Percentiles rank a stretch among this genome's conserved stretches.
phyloP scores from a whole-genome alignment of 768 basidiomycete species.

The Boletales sp. region DNA sequence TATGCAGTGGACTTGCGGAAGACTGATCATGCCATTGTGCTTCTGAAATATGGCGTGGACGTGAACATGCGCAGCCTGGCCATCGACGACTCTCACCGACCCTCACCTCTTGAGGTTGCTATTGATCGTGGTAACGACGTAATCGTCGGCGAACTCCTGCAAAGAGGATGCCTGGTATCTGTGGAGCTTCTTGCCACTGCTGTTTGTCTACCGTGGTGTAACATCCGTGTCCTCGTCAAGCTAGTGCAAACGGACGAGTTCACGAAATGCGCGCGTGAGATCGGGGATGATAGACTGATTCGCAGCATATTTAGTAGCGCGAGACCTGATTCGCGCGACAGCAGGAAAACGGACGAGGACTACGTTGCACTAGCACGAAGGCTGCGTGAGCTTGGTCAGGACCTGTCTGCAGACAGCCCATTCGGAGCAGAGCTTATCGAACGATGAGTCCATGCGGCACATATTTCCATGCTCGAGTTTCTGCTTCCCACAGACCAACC shows the following conservation, averaged over 20 bases:
- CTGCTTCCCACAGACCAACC: neutral
- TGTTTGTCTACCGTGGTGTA: slow-evolving; percentile 5
- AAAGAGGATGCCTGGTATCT: neutral
- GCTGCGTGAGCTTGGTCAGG: neutral
- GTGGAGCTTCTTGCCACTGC: neutral
- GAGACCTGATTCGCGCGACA: neutral
- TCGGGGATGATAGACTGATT: neutral
- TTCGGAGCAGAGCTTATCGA: neutral
- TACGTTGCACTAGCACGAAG: neutral
- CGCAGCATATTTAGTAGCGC: neutral
- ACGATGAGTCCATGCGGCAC: neutral
- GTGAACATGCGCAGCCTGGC: neutral
- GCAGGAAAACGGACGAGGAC: neutral
- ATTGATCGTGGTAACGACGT: neutral
- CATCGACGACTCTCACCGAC: neutral
- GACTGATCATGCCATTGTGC: neutral
- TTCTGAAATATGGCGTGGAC: neutral
- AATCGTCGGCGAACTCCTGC: neutral
- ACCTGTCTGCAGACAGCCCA: neutral
- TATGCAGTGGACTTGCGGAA: slow-evolving; percentile 5
- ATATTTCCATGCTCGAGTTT: slow-evolving; percentile 1
- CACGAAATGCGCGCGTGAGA: neutral
- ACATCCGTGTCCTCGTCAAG: neutral
- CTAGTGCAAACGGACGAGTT: neutral
- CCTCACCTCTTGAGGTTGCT: neutral